Percentiles rank a stretch among this genome's conserved stretches.
Conservation (phyloP, 106 monocot genomes). For the Dioscorea alata region DNA sequence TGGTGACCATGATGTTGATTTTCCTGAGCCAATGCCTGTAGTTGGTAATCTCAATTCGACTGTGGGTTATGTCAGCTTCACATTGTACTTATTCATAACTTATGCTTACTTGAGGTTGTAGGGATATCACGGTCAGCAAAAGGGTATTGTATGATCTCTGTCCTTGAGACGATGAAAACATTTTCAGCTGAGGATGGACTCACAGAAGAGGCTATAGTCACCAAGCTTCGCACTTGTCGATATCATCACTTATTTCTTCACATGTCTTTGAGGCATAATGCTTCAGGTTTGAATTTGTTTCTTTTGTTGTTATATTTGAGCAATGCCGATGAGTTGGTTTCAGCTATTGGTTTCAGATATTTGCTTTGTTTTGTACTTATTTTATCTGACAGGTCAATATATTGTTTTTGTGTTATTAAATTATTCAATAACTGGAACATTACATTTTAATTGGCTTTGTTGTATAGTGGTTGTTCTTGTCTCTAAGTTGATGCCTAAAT, state of each 20-base stretch:
- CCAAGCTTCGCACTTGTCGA: slow-evolving; percentile 82
- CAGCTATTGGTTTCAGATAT: too few relatives aligned
- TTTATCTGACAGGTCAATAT: too few relatives aligned
- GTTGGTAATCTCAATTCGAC: slow-evolving; percentile 52
- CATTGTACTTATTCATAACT: background rate
- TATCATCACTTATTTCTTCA: slow-evolving; percentile 91
- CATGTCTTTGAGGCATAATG: slow-evolving; percentile 68
- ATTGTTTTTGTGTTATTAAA: too few relatives aligned
- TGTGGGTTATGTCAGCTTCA: slow-evolving; percentile 1
- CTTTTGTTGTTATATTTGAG: slow-evolving; percentile 21
- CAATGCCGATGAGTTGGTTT: too few relatives aligned
- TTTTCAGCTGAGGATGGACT: slow-evolving; percentile 82
- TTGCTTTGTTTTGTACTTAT: too few relatives aligned
- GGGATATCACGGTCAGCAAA: slow-evolving; percentile 93
- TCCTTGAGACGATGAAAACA: slow-evolving; percentile 93
- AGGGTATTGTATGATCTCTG: slow-evolving; percentile 91
- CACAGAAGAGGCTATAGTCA: slow-evolving; percentile 93
- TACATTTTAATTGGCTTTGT: too few relatives aligned
- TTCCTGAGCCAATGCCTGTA: slow-evolving; percentile 99
- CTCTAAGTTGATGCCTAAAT: too few relatives aligned
- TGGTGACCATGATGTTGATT: slow-evolving; percentile 91
- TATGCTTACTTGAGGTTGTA: slow-evolving; percentile 14
- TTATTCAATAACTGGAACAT: too few relatives aligned
- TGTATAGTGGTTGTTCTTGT: too few relatives aligned
- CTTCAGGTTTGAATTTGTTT: slow-evolving; percentile 55